Base-by-base conservation (phyloP, 106 monocot species). In the Acorus gramineus region DNA sequence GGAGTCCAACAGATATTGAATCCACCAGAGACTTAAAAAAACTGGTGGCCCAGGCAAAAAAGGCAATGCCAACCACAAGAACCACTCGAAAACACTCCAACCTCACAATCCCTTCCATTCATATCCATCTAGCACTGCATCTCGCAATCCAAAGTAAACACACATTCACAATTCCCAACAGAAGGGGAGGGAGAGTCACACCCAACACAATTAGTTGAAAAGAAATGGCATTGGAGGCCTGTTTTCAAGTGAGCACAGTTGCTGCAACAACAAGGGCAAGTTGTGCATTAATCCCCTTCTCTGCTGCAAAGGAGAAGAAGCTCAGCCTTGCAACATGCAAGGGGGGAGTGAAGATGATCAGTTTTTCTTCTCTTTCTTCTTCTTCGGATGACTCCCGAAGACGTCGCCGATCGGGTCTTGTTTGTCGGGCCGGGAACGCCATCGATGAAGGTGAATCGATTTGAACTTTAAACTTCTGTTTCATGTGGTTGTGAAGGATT, bases 161-260 rank as follows among this genome's bases (percentile, higher is more conserved):
- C 28, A 28, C 28, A 28, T 28, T 28, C 28, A 28, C 28, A 28
- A 28, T 28, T 28, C 28, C 28, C 28, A 28, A 28, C 28, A 28
- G 28, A 28, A 28, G 28, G 28, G 28, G 28, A 28, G 28, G 28
- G 28, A 28, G 28, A 28, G 28, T 28, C 28, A 28, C 28, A 28
- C 28, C 28, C 28, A 28, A 28, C 28, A 28, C 28, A 28, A 28
- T 28, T 28, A 28, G 28, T 28, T 28, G 6, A 55, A 3, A 1
- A 13, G 7, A 46, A 64, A 81, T 88, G 84, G 88, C 88, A 56
- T 56, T 88, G 48, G 78, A 88, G 69, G 61, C 76, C 43, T 87
- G 77, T 54, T 81, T 84, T 69, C 78, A 74, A 47, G 50, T 83
- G 60, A 76, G 75, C 69, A 52, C 79, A 53, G 10, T 70, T 50